These are phyloP conservation scores for Xylogone sp. DNA, from an alignment of 2,329 filamentous ascomycete genomes.

Conservation along the genomic window DNA sequence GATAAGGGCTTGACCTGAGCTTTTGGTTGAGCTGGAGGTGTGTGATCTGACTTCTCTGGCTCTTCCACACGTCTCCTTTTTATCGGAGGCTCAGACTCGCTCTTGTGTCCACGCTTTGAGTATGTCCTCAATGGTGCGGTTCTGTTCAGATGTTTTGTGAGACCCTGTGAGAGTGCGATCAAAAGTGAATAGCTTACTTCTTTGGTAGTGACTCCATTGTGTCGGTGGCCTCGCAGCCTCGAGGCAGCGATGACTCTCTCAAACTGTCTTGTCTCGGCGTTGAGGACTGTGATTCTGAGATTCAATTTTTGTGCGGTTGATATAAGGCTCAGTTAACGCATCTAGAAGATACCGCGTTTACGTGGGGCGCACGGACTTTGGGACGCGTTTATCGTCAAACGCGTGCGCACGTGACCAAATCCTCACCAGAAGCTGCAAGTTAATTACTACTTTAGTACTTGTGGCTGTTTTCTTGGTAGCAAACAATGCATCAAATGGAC, in stretches of 20 bases:
- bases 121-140: conserved; percentile 17
- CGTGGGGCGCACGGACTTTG: no score
- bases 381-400: no score
- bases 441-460: no score
- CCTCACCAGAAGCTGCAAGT: no score
- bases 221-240: not conserved
- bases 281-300: not conserved
- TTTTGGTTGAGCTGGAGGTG: not conserved
- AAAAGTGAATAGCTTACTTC: not conserved
- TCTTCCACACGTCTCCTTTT: conserved; percentile 14
- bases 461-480: no score
- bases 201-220: not conserved
- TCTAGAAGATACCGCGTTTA: no score
- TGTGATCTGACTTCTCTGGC: not conserved
- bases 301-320: no score
- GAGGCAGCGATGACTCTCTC: not conserved
- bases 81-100: conserved; percentile 6
- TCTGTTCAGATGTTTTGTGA: conserved; percentile 6
- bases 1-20: conserved; percentile 10
- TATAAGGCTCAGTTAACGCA: no score
- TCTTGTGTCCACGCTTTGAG: conserved; percentile 18
- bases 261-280: not conserved
- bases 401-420: no score
- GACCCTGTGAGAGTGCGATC: not conserved
- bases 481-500: no score